Evolutionary conservation across 2,329 filamentous ascomycete genomes (phyloP), one percentile per base, ranked within the genome.

Genomic region (Epichloe bromicola): DNA sequence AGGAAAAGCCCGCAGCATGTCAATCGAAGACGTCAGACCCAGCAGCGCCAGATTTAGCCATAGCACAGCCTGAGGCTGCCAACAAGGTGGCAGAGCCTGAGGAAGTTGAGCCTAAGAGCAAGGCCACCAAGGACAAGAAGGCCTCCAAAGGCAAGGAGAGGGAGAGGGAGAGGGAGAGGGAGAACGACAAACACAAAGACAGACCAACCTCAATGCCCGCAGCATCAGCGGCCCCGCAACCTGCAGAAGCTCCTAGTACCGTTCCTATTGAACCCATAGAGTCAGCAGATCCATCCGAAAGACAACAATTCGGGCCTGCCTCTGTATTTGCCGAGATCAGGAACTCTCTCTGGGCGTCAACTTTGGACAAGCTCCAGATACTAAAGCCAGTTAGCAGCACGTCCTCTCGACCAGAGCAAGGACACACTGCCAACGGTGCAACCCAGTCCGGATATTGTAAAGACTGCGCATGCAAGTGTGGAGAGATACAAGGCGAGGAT

Each of bases 1-100:
- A 88, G 67, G 81, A 85, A 59, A 83, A 79, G 59, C 65, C 65
- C 12, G 11, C 58, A 17, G 41, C 50, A 4, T 5, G 49, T 12
- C 53, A 55, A 15, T 8, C 58, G 36, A 51, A 49, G 15, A 40
- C 54, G 19, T 49, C 37, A 5, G 23, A 30, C 23, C 17, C 47
- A 12, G 19, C 42, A 8, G 10, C 37, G 23, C 11, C 38, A 7
- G 37, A 49, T 19, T 7, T 19, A 10, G 33, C 12, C 15, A 15
- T 5, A 12, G 44, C 33, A 39, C 17, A 43, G 23, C 20, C 45
- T 34, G 45, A 48, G 19, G 3, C 36, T 41, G 30, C 30, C 44
- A 34, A 50, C 39, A 49, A 46, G 2, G 45, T 47, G 7, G 20
- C 30, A 10, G 53, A 52, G 46, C 50, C 46, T 15, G 52, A 54